A percentile compares a stretch with the other conserved stretches of the same genome.
These are phyloP conservation scores for Fusarium udum DNA, from an alignment of 2,329 filamentous ascomycete species.

Conservation along the genomic window DNA sequence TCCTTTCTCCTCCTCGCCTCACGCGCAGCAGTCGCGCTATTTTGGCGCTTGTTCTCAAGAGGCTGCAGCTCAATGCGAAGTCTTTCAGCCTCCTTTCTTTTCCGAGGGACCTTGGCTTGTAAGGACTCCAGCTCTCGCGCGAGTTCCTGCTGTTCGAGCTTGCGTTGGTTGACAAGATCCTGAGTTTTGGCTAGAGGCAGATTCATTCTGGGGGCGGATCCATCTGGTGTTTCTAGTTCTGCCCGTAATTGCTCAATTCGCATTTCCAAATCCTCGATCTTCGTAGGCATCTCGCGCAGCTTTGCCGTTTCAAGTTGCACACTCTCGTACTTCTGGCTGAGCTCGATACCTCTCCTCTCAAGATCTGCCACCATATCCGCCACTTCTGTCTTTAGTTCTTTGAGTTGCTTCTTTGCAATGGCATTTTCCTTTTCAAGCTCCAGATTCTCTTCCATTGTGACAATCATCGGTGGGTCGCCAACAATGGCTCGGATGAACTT, in stretches of 20 bases:
- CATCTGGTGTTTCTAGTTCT: conserved; percentile 47
- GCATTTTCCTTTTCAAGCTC: conserved; percentile 76
- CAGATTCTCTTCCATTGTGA: conserved; percentile 83
- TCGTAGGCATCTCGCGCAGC: conserved; percentile 61
- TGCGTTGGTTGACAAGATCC: conserved; percentile 60
- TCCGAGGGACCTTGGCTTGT: conserved; percentile 70
- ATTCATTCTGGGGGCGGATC: conserved; percentile 57
- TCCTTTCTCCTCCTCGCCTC: conserved; percentile 77
- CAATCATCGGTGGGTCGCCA: conserved; percentile 86
- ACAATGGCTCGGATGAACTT: conserved; percentile 95
- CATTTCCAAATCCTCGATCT: conserved; percentile 59
- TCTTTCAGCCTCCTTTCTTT: conserved; percentile 72
- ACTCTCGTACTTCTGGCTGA: conserved; percentile 64
- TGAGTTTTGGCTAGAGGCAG: conserved; percentile 67
- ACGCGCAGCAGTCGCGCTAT: conserved; percentile 71
- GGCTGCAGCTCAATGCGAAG: conserved; percentile 74
- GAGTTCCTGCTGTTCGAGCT: conserved; percentile 63
- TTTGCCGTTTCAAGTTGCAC: conserved; percentile 59
- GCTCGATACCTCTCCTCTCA: conserved; percentile 69
- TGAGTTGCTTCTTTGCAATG: conserved; percentile 77
- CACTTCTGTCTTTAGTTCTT: conserved; percentile 82
- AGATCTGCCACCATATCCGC: conserved; percentile 76
- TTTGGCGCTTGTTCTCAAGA: conserved; percentile 73
- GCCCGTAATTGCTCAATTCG: conserved; percentile 57
- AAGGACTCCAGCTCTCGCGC: conserved; percentile 72